These are phyloP conservation scores for Suillus lakei DNA, from an alignment of 768 basidiomycete genomes.

Conservation along the genomic window DNA sequence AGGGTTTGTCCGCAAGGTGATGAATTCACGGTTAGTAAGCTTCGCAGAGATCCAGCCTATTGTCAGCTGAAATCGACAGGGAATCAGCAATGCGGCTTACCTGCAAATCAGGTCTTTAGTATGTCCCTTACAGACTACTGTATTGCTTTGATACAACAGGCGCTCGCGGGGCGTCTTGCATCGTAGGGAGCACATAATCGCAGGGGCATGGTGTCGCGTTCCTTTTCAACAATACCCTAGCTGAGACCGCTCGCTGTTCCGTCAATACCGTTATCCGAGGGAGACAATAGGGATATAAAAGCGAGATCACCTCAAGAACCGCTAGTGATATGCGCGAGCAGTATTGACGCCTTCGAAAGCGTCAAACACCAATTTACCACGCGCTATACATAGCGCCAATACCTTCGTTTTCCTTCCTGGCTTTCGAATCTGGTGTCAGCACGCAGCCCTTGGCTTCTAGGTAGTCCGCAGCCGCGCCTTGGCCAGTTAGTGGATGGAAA, in stretches of 20 bases:
- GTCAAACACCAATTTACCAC: neutral
- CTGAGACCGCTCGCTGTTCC: too few relatives aligned
- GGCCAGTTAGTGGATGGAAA: neutral
- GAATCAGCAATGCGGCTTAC: neutral
- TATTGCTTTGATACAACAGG: neutral
- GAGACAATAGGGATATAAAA: neutral
- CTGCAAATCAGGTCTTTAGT: neutral
- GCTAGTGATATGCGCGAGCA: neutral
- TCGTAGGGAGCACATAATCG: neutral
- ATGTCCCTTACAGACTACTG: neutral
- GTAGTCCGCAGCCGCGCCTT: neutral
- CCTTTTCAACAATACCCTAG: neutral
- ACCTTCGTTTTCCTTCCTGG: neutral
- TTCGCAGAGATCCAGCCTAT: neutral
- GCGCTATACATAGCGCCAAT: too few relatives aligned
- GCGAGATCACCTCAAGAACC: neutral
- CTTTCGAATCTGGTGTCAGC: neutral
- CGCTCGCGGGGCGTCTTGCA: neutral
- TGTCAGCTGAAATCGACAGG: neutral
- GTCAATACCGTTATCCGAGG: neutral
- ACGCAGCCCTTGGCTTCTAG: too few relatives aligned
- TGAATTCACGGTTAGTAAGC: neutral
- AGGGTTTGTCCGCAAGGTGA: too few relatives aligned
- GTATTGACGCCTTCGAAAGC: neutral
- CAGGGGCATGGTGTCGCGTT: neutral